phyloP scores from a whole-genome alignment of 805 yeast species.

The Saccharomycopsis sp. region DNA sequence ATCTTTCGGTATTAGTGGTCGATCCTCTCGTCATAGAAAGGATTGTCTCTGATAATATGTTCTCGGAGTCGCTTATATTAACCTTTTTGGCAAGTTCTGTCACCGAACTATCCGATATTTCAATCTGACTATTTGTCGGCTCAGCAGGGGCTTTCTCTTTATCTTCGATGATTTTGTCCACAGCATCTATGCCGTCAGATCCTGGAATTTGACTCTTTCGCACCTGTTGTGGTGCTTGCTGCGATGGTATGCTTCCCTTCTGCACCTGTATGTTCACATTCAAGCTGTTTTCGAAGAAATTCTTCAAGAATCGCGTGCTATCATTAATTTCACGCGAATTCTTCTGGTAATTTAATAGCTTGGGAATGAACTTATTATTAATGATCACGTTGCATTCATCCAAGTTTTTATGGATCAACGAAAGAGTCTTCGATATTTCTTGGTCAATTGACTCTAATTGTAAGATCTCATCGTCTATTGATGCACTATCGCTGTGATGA shows the following conservation, averaged over 20 bases:
- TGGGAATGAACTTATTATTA: constrained; percentile 12
- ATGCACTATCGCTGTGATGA: constrained; percentile 1
- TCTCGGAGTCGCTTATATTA: constrained; percentile 2
- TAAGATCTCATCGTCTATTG: constrained; percentile 17
- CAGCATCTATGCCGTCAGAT: too few relatives aligned
- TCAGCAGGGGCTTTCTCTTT: neutral
- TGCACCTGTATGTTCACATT: constrained; percentile 22
- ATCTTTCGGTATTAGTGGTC: neutral
- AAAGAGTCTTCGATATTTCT: constrained; percentile 19
- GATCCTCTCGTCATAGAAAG: neutral
- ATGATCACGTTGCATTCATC: constrained; percentile 18
- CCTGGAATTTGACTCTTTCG: neutral
- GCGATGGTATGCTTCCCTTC: neutral
- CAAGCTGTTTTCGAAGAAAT: constrained; percentile 20
- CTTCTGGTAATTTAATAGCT: constrained; percentile 10
- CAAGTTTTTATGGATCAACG: constrained; percentile 17
- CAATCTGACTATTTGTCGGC: neutral
- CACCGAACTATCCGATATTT: neutral
- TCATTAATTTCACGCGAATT: constrained; percentile 15
- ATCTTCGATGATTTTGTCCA: neutral
- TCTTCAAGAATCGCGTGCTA: constrained; percentile 20
- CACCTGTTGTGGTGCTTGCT: neutral
- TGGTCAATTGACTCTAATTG: constrained; percentile 19
- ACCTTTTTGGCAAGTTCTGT: constrained; percentile 5
- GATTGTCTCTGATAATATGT: constrained; percentile 1